These are phyloP conservation scores for Zygoascus sp. DNA, from an alignment of 1,139 yeast genomes.

Conservation along the genomic window DNA sequence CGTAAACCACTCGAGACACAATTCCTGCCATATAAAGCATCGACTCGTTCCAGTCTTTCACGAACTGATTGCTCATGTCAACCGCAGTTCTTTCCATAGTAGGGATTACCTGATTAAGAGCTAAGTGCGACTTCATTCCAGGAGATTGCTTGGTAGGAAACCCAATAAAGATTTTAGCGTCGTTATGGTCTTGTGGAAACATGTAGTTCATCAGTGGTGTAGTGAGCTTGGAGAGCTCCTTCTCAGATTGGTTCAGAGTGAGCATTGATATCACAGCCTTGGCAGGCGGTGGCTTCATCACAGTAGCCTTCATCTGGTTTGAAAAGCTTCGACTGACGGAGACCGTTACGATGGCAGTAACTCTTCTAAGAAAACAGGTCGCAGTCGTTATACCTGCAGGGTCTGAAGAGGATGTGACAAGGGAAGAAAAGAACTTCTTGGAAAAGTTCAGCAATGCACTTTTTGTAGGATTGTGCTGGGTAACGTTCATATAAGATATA, in stretches of 20 bases:
- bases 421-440: constrained; percentile 31
- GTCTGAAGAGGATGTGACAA: constrained; percentile 28
- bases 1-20: constrained; percentile 36
- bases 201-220: constrained; percentile 37
- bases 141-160: constrained; percentile 43
- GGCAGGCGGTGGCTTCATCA: constrained; percentile 41
- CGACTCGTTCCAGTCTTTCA: constrained; percentile 41
- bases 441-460: constrained; percentile 33
- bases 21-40: constrained; percentile 39
- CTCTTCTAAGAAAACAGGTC: constrained; percentile 30
- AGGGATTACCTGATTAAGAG: constrained; percentile 40
- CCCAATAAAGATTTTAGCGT: constrained; percentile 41
- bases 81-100: constrained; percentile 44
- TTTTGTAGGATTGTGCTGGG: constrained; percentile 31
- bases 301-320: constrained; percentile 36
- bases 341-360: constrained; percentile 34
- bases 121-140: constrained; percentile 37
- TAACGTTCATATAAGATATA: constrained; percentile 36
- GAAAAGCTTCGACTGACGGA: constrained; percentile 33
- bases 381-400: constrained; percentile 35
- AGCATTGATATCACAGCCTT: constrained; percentile 36
- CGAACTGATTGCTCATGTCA: constrained; percentile 40
- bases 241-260: constrained; percentile 29
- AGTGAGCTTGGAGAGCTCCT: constrained; percentile 30
- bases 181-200: constrained; percentile 35